phyloP scores from a whole-genome alignment of 495 filamentous ascomycete species.

The Lophium mytilinum region DNA sequence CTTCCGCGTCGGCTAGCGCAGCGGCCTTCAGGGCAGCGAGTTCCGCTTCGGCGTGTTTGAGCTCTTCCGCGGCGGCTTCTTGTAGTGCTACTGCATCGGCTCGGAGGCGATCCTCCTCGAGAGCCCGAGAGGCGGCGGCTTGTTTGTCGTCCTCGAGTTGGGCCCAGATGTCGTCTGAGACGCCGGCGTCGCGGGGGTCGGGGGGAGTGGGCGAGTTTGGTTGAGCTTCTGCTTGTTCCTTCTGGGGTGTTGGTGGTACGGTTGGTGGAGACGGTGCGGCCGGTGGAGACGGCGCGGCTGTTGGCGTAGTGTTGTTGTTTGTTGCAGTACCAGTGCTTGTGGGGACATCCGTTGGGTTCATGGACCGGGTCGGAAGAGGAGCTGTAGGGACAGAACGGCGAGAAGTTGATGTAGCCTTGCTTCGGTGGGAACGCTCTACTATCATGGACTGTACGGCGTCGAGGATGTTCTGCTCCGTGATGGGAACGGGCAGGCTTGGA shows the following conservation, averaged over 20 bases:
- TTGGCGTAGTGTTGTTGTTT: not conserved
- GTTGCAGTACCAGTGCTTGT: not conserved
- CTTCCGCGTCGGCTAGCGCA: conserved; percentile 9
- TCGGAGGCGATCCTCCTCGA: conserved; percentile 6
- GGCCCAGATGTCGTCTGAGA: conserved; percentile 53
- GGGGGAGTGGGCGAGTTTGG: not conserved
- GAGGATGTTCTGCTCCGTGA: conserved; percentile 9
- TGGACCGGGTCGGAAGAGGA: not conserved
- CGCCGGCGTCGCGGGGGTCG: conserved; percentile 45
- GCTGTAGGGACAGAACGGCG: not conserved
- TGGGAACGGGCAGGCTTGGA: not conserved
- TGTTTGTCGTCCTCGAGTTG: conserved; percentile 46
- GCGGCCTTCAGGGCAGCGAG: conserved; percentile 2
- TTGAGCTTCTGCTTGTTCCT: not conserved
- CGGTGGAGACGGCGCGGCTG: not conserved
- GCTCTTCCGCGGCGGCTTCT: not conserved
- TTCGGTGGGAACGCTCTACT: conserved; percentile 9
- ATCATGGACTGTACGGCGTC: conserved; percentile 6
- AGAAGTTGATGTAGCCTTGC: not conserved
- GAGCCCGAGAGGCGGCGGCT: conserved; percentile 18
- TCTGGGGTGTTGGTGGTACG: not conserved
- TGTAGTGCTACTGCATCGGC: not conserved
- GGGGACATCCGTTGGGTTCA: not conserved
- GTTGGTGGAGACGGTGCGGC: not conserved
- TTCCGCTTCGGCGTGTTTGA: not conserved